Base-by-base conservation (phyloP, 2,329 filamentous ascomycete species). In the Sclerotinia nivalis region DNA sequence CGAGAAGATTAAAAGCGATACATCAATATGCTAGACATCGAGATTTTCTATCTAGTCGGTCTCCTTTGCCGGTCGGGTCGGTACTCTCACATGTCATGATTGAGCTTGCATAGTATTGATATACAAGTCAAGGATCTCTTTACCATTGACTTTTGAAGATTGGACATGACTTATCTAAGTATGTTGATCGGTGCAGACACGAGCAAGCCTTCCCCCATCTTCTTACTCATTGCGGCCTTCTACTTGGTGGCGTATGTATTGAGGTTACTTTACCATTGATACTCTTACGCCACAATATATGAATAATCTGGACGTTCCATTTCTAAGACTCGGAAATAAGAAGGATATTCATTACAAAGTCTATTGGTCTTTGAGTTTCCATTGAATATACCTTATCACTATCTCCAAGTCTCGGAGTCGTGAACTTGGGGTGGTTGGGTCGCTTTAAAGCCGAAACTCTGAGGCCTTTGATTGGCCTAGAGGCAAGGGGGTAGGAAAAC, bases 231-330 rank as follows among this genome's bases (percentile, higher is more conserved):
- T 62, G 22, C 6, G 31, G 60, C n/a, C 43, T 25, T 25, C 28
- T 49, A 34, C 60, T 49, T 49, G 28, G 43, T 49, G 60, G 60
- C 60, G 45, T 62, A 62, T 62, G 45, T 62, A 49, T 62, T 47
- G 15, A 22, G 28, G 60, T 50, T 62, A 62, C 60, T 50, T 62
- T 62, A 50, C 60, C 45, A 62, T 34, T 5, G 49, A 62, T 34
- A 37, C 45, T 62, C 45, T 43, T 10, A 50, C 28, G 60, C 60
- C 45, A 62, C 60, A 49, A 62, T 34, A n/a, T 49, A 62, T 62
- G 20, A 62, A 62, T 62, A 45, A 62, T 62, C 20, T 62, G n/a
- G 28, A 50, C 20, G 10, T 4, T 12, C 28, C 22, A 34, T 62
- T 10, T 22, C 45, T n/a, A n/a, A 62, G 12, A 62, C 28, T 50